These are phyloP conservation scores for Cylindrodendrum hubeiense DNA, from an alignment of 2,329 filamentous ascomycete species.

Conservation along the genomic window DNA sequence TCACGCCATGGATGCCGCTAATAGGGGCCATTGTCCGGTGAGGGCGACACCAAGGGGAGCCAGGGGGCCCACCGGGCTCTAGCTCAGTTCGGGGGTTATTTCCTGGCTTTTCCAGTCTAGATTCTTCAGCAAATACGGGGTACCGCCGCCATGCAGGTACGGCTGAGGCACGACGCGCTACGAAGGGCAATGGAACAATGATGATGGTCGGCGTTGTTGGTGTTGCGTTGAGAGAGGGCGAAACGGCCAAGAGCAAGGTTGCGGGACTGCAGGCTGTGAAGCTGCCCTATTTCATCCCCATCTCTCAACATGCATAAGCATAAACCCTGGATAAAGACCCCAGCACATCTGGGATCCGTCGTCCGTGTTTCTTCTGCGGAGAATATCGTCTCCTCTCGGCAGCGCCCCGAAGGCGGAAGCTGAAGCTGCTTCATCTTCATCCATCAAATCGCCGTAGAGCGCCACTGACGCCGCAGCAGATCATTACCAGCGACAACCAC, in stretches of 20 bases:
- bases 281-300: not conserved
- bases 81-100: not conserved
- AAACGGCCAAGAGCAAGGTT: not conserved
- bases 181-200: not conserved
- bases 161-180: not conserved
- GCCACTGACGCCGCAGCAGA: not conserved
- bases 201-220: not conserved
- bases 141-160: not conserved
- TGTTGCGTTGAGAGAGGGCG: not conserved
- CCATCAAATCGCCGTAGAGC: not conserved
- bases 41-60: not conserved
- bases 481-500: not conserved
- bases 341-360: not conserved
- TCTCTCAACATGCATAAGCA: not conserved
- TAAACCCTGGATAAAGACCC: not conserved
- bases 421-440: not conserved
- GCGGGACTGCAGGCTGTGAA: not conserved
- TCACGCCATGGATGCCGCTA: constrained; percentile 9
- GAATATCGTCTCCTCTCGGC: not conserved
- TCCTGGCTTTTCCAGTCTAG: not conserved
- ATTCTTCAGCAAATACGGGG: constrained; percentile 1
- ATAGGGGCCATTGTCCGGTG: not conserved
- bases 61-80: not conserved
- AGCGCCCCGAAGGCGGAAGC: too few species aligned
- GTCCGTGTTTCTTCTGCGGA: not conserved